Conservation (phyloP, 1,284 basidiomycete genomes). For the Cryptococcus sp. region DNA sequence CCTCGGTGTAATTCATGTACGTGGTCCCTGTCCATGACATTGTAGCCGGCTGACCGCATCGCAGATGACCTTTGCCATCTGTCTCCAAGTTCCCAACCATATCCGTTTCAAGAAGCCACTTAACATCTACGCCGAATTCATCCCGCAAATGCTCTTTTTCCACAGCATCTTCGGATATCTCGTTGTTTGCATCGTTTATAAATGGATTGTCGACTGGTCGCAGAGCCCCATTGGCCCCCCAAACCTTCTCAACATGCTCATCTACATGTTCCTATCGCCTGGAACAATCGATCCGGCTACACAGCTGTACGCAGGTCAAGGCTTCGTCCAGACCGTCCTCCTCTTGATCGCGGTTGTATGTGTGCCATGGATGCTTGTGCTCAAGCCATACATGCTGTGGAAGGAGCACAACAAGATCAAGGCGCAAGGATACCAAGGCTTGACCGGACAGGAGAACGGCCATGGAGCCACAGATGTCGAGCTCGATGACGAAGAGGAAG, state of each 20-base stretch:
- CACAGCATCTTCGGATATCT: constrained; percentile 98
- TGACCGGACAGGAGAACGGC: constrained; percentile 63
- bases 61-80: constrained; percentile 97
- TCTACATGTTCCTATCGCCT: constrained; percentile 88
- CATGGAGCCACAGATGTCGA: constrained; percentile 36
- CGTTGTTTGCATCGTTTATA: constrained; percentile 92
- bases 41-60: constrained; percentile 4
- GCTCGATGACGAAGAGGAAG: constrained; percentile 75
- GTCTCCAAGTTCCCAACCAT: constrained; percentile 93
- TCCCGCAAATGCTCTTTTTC: constrained; percentile 96
- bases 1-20: constrained; percentile 91
- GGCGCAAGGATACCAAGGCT: constrained; percentile 74
- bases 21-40: constrained; percentile 42
- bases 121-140: constrained; percentile 90
- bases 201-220: constrained; percentile 94
- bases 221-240: constrained; percentile 72
- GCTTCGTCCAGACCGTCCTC: constrained; percentile 78
- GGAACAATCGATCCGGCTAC: constrained; percentile 70
- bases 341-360: constrained; percentile 81
- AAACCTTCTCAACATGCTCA: constrained; percentile 91
- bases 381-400: constrained; percentile 92
- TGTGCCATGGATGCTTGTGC: constrained; percentile 91
- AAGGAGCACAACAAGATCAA: constrained; percentile 86
- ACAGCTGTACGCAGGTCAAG: constrained; percentile 85
- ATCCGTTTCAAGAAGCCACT: constrained; percentile 82